phyloP scores from a whole-genome alignment of 306 rosid species.

The Cucurbita argyrosperma region DNA sequence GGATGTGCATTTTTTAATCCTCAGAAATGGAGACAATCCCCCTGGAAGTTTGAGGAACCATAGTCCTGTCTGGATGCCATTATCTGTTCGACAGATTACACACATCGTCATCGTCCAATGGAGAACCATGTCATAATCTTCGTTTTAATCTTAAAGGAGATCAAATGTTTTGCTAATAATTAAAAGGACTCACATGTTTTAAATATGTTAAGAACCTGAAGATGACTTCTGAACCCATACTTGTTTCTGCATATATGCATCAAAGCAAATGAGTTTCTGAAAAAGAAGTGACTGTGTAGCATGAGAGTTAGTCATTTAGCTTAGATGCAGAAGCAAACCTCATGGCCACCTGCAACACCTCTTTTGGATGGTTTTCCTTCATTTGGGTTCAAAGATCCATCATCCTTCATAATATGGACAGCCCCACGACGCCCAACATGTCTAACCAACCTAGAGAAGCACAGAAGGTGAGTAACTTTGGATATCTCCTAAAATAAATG shows the following conservation, averaged over 20 bases:
- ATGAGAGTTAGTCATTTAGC: not conserved
- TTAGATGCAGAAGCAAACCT: conserved; percentile 34
- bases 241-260: conserved; percentile 66
- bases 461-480: not conserved
- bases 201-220: conserved; percentile 55
- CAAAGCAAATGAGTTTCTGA: conserved; percentile 2
- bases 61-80: conserved; percentile 33
- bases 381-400: conserved; percentile 28
- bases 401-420: conserved; percentile 47
- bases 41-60: conserved; percentile 26
- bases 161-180: not conserved
- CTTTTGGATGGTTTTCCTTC: conserved; percentile 72
- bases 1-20: conserved; percentile 26
- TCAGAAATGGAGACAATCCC: conserved; percentile 39
- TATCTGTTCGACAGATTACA: conserved; percentile 26
- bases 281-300: conserved; percentile 1
- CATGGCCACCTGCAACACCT: conserved; percentile 40
- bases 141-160: not conserved
- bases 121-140: not conserved
- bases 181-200: conserved; percentile 28
- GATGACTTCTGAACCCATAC: conserved; percentile 95
- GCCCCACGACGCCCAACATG: conserved; percentile 63
- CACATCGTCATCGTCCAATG: not conserved
- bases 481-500: not conserved
- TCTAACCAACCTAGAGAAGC: conserved; percentile 36